phyloP scores from a whole-genome alignment of 208 protist genomes.

The Trypanosoma scelopori region DNA sequence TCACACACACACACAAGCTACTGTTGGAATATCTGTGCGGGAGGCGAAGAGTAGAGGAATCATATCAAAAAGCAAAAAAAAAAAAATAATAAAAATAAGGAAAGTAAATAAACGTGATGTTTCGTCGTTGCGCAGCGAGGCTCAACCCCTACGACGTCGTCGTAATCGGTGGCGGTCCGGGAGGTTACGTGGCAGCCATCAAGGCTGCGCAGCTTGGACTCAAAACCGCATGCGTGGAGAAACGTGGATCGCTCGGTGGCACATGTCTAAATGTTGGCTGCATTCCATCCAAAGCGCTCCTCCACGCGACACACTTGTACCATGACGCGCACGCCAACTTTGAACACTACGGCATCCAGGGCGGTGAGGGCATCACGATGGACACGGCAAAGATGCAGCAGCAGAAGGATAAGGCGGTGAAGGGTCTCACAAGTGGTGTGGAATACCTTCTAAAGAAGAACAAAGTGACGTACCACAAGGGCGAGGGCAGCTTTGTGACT shows the following conservation, averaged over 20 bases:
- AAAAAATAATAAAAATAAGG: constrained; percentile 11
- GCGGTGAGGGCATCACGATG: constrained; percentile 86
- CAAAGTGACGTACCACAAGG: constrained; percentile 97
- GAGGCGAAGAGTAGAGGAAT: neutral
- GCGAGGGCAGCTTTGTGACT: constrained; percentile 85
- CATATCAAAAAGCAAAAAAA: too few relatives aligned
- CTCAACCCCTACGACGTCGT: constrained; percentile 94
- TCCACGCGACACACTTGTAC: constrained; percentile 98
- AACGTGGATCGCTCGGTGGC: constrained; percentile 96
- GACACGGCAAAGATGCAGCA: constrained; percentile 96
- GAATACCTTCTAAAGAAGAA: constrained; percentile 99
- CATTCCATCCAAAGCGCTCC: constrained; percentile 99
- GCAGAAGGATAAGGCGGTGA: constrained; percentile 96
- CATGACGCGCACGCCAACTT: constrained; percentile 95
- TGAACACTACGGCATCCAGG: constrained; percentile 88
- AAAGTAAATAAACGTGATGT: constrained; percentile 49
- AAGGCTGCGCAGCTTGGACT: constrained; percentile 99
- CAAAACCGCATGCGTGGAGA: constrained; percentile 99
- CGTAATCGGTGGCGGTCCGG: constrained; percentile 99
- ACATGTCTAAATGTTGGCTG: constrained; percentile 99
- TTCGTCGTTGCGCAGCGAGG: constrained; percentile 46
- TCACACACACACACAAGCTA: too few relatives aligned
- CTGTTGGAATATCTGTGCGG: neutral
- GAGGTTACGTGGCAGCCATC: constrained; percentile 99
- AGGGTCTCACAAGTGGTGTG: constrained; percentile 95